Evolutionary conservation across 345 rosid genomes (phyloP), one percentile per base, ranked within the genome.

Genomic region (Viola odorata): DNA sequence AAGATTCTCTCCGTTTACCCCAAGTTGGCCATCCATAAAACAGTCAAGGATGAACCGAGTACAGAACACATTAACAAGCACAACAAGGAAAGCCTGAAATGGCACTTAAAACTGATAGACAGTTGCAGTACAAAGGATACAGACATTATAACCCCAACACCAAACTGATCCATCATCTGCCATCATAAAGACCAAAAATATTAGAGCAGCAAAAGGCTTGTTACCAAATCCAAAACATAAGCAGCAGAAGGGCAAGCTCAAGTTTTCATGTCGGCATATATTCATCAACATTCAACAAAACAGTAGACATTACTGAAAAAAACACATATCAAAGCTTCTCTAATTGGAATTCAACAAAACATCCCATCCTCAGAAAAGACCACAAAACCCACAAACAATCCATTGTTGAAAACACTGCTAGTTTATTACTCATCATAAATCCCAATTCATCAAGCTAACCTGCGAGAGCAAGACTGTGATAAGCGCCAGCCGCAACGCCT

Each of bases 141-240:
- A 89, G 50, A 71, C 62, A 70, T 91, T 89, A 69, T 85, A 88
- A 66, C 98, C 98, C 98, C 98, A 91, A 60, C 83, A 75, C 96
- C 96, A 91, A 63, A 91, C 85, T 0, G 91, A 86, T 63, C 96
- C 96, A 81, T 85, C 95, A 78, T 84, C 98, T 91, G 92, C 72
- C 73, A 82, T 52, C 15, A 58, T 50, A 69, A 37, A 57, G 14
- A 62, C n/a, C 37, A 51, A 3, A 45, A 53, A 23, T 37, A 61
- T 48, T 16, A 68, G 55, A 54, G 48, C 16, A 53, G 23, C 32
- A 23, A 23, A 23, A 23, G 32, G 32, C 32, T 23, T 23, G 32
- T 23, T 23, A 23, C 32, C 32, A 23, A 23, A 23, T 23, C 32
- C 32, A 23, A 23, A 23, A 0, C 32, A 23, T 23, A 23, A 23